These are phyloP conservation scores for Malania oleifera DNA, from an alignment of 164 flowering plant genomes.

Conservation along the genomic window DNA sequence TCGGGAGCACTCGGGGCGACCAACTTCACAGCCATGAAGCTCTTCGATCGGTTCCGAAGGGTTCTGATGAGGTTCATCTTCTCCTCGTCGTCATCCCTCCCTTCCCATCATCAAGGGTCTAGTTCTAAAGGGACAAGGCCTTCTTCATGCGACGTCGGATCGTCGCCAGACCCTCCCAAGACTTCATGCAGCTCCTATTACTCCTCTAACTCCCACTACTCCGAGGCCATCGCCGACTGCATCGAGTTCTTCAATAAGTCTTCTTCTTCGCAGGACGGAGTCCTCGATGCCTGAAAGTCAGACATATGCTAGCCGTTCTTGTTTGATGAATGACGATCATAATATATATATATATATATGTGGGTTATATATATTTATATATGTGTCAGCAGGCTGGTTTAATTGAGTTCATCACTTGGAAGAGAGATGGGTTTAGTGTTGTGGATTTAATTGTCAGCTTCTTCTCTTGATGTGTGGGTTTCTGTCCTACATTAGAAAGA, in stretches of 20 bases:
- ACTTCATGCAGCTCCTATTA: conserved; percentile 44
- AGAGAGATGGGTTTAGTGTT: no score
- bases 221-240: conserved; percentile 43
- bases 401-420: no score
- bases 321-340: no score
- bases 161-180: conserved; percentile 55
- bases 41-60: conserved; percentile 59
- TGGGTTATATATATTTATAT: no score
- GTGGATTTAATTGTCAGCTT: no score
- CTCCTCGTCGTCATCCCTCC: no score
- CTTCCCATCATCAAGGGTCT: conserved; percentile 11
- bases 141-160: conserved; percentile 2
- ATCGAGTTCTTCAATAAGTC: conserved; percentile 49
- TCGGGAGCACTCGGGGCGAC: conserved; percentile 7
- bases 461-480: no score
- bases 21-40: conserved; percentile 57
- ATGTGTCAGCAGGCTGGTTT: no score
- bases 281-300: conserved; percentile 16
- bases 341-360: no score
- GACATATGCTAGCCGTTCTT: no score
- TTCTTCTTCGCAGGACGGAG: conserved; percentile 26
- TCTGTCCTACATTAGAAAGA: no score
- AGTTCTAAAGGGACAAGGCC: not conserved
- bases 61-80: conserved; percentile 52
- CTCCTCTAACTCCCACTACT: conserved; percentile 37